Base-by-base conservation (phyloP, 2,329 filamentous ascomycete genomes). In the Huntiella moniliformis region DNA sequence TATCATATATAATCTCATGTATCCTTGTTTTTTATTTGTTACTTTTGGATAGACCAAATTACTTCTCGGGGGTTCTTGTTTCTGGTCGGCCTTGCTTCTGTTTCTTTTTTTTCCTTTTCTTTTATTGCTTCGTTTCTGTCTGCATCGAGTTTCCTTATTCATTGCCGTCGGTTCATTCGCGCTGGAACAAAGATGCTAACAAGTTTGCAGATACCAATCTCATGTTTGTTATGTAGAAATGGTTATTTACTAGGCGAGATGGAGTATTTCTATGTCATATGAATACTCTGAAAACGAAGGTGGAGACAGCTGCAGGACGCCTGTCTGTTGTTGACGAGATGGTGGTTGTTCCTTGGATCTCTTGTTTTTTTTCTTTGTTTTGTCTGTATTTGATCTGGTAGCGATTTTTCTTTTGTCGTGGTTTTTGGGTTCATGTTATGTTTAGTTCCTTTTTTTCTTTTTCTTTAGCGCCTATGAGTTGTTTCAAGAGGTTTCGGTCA, bases 161-260 rank as follows among this genome's bases (percentile, higher is more conserved):
- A 17, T 7, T 11, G n/a, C 16, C 33, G 17, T 36, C 12, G 7
- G 28, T 16, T 15, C 33, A 16, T 39, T 11, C 12, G 18, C 39
- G 34, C 36, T 32, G 28, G 35, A 28, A 28, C 22, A 28, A 28
- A 28, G 39, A 28, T 49, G 43, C 47, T 49, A 40, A 49, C 47
- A 49, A 17, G 18, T 36, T 45, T 34, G 43, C 50, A 77, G 74
- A 78, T 58, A 78, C 74, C 49, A 72, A 75, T 56, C 58, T 78
- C 40, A 61, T 75, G 53, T 78, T 77, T 55, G 70, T 77, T 50
- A 72, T 77, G 71, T 77, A 66, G 62, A 53, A 43, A 41, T 15
- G 6, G 22, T 1, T 10, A 28, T 28, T 28, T 3, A 28, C 22
- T 10, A 28, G 22, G 22, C 22, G 22, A 28, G 22, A 28, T 28